phyloP scores from a whole-genome alignment of 75 land plant species.

The Chamaecyparis obtusa region DNA sequence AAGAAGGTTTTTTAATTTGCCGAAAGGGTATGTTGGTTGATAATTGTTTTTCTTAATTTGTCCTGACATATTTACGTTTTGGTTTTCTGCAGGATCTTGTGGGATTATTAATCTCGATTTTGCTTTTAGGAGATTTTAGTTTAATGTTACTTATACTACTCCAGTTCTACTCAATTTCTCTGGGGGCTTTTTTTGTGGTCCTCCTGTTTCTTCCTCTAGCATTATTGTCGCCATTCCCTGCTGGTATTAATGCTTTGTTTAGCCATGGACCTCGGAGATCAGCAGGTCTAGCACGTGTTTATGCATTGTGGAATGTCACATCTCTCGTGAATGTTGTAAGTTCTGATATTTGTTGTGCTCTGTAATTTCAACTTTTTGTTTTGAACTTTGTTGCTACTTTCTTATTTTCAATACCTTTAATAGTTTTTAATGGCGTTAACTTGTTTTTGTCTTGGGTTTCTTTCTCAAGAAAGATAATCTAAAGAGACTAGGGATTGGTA shows the following conservation, averaged over 20 bases:
- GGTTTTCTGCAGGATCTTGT: conserved; percentile 65
- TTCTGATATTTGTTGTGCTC: not conserved
- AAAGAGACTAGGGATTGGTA: not conserved
- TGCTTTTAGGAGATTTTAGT: conserved; percentile 79
- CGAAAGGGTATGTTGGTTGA: not conserved
- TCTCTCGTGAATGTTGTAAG: conserved; percentile 86
- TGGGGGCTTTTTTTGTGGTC: conserved; percentile 74
- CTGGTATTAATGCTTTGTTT: conserved; percentile 89
- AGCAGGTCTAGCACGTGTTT: conserved; percentile 83
- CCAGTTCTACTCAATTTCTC: conserved; percentile 85
- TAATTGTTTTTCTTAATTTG: not conserved
- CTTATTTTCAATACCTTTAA: not conserved
- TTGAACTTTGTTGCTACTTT: not conserved
- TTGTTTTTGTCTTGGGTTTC: not conserved
- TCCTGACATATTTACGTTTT: not conserved
- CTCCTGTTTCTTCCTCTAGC: conserved; percentile 87
- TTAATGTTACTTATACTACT: conserved; percentile 76
- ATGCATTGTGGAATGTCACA: conserved; percentile 91
- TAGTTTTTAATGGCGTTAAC: not conserved
- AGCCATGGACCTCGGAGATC: conserved; percentile 79
- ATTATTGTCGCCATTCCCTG: conserved; percentile 82
- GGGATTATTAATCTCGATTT: conserved; percentile 62
- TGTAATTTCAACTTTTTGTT: not conserved
- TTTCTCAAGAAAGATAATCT: not conserved
- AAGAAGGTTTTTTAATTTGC: not conserved